Percentiles rank a stretch among this genome's conserved stretches.
Conservation (phyloP, 2,329 filamentous ascomycete species). For the Aphanocladium album region DNA sequence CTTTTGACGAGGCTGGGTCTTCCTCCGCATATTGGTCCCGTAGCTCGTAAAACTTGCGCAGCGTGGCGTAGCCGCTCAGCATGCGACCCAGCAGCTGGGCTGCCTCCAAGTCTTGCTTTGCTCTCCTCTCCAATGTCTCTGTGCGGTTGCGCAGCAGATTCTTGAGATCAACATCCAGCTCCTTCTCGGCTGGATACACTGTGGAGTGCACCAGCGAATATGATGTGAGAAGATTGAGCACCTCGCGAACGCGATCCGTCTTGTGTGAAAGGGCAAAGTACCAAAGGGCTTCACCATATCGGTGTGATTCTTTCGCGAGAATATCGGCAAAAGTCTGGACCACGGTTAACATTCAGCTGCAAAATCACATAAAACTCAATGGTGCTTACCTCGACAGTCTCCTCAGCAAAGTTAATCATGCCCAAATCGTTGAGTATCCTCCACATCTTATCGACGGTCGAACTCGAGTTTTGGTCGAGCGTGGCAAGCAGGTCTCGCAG, state of each 20-base stretch:
- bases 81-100: constrained; percentile 79
- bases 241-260: constrained; percentile 71
- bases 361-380: neutral
- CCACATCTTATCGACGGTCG: constrained; percentile 77
- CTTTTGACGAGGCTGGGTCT: constrained; percentile 30
- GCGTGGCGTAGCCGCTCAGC: constrained; percentile 85
- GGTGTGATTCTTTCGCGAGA: constrained; percentile 64
- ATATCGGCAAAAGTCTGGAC: constrained; percentile 74
- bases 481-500: constrained; percentile 60
- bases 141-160: constrained; percentile 68
- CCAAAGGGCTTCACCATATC: constrained; percentile 81
- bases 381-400: constrained; percentile 69
- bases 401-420: constrained; percentile 72
- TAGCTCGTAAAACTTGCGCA: constrained; percentile 86
- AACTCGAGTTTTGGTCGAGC: constrained; percentile 60
- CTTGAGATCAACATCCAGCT: constrained; percentile 69
- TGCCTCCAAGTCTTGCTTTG: constrained; percentile 71
- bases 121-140: constrained; percentile 64
- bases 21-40: constrained; percentile 52
- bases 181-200: constrained; percentile 65
- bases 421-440: constrained; percentile 71
- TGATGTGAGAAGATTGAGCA: constrained; percentile 81
- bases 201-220: constrained; percentile 82
- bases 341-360: constrained; percentile 20
- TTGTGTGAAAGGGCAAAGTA: constrained; percentile 87